A percentile compares a stretch with the other conserved stretches of the same genome.
phyloP scores from a whole-genome alignment of 352 stramenopile species.

The Pythium rhizo-oryzae region DNA sequence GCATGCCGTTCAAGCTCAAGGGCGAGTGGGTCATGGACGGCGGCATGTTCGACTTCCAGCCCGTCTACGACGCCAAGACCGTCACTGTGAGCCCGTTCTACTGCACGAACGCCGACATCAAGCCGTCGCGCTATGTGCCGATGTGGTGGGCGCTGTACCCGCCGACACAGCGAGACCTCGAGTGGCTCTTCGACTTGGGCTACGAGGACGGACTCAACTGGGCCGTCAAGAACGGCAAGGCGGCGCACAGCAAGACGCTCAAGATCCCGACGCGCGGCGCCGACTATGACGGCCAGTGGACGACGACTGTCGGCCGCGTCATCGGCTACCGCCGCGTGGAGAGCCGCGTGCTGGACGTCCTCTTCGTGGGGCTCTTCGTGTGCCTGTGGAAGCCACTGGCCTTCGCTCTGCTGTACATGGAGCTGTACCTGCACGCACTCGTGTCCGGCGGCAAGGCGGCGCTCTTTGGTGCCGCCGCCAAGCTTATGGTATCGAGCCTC shows the following conservation, averaged over 20 bases:
- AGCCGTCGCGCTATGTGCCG: conserved; percentile 88
- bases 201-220: conserved; percentile 80
- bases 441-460: conserved; percentile 72
- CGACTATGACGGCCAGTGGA: conserved; percentile 59
- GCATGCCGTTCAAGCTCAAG: conserved; percentile 81
- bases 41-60: conserved; percentile 84
- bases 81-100: conserved; percentile 88
- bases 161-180: conserved; percentile 60
- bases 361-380: conserved; percentile 77
- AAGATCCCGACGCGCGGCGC: conserved; percentile 61
- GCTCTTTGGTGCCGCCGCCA: conserved; percentile 66
- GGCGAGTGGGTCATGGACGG: conserved; percentile 89
- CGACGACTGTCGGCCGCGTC: conserved; percentile 73
- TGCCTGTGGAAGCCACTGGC: conserved; percentile 81
- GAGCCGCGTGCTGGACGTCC: conserved; percentile 64
- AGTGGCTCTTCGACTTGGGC: conserved; percentile 88
- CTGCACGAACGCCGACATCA: conserved; percentile 87
- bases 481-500: conserved; percentile 66
- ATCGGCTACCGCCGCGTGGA: conserved; percentile 74
- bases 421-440: conserved; percentile 75
- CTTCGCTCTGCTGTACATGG: conserved; percentile 79
- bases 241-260: conserved; percentile 34
- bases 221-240: conserved; percentile 53
- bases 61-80: conserved; percentile 67
- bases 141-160: conserved; percentile 88